Conservation (phyloP, 2,329 filamentous ascomycete species). For the Tolypocladium paradoxum region DNA sequence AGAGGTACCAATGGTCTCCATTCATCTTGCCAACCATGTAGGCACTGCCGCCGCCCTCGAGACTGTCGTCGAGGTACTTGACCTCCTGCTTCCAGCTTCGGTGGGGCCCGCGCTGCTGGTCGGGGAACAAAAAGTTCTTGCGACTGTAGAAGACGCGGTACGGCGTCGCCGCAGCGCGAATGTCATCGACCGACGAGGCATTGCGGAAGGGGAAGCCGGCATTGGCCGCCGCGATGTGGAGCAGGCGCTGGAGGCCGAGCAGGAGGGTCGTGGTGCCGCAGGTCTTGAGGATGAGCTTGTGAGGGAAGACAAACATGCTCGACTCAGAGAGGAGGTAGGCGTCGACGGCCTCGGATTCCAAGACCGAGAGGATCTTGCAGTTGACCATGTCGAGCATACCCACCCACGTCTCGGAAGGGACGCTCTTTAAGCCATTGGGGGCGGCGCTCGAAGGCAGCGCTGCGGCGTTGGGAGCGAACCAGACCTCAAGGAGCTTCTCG, state of each 20-base stretch:
- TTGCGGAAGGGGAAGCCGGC: conserved; percentile 83
- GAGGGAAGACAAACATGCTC: conserved; percentile 99
- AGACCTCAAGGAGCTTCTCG: conserved; percentile 96
- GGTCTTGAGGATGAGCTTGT: conserved; percentile 98
- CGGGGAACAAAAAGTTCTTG: conserved; percentile 95
- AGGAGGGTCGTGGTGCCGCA: conserved; percentile 94
- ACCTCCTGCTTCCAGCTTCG: conserved; percentile 97
- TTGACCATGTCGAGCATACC: conserved; percentile 96
- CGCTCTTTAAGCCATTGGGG: conserved; percentile 73
- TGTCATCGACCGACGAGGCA: conserved; percentile 52
- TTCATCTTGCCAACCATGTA: conserved; percentile 99
- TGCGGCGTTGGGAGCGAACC: conserved; percentile 77
- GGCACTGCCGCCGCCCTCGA: conserved; percentile 83
- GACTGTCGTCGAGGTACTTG: conserved; percentile 81
- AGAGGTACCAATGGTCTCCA: conserved; percentile 97
- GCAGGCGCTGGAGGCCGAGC: conserved; percentile 76
- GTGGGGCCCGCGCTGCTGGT: conserved; percentile 88
- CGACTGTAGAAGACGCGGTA: conserved; percentile 98
- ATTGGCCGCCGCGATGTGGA: conserved; percentile 80
- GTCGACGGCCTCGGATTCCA: conserved; percentile 88
- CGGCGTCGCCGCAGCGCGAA: conserved; percentile 69
- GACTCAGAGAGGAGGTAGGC: conserved; percentile 96
- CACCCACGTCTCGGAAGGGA: conserved; percentile 79
- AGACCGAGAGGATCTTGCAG: conserved; percentile 92
- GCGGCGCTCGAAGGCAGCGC: conserved; percentile 60